Evolutionary conservation across 306 rosid genomes (phyloP).

Genomic region (Casuarina glauca): DNA sequence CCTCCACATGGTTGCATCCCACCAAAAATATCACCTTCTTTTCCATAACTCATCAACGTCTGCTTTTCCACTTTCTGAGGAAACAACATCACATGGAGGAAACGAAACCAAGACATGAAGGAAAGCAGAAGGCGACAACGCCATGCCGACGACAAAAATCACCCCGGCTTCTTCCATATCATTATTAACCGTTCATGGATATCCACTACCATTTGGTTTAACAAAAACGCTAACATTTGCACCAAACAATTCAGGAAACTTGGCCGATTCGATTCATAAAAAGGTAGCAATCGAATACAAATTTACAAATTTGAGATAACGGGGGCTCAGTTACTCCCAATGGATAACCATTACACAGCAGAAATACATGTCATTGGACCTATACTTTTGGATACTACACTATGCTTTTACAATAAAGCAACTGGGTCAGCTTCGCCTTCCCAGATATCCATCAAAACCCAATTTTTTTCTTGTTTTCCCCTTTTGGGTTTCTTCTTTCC

Average conservation of each 20-base stretch:
- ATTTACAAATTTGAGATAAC: not conserved
- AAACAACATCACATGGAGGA: slow-evolving; percentile 27
- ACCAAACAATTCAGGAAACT: too few relatives aligned
- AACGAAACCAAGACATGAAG: not conserved
- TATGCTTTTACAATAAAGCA: not conserved
- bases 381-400: not conserved
- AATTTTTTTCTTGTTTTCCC: not conserved
- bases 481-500: not conserved
- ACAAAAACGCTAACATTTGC: too few relatives aligned
- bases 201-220: too few relatives aligned
- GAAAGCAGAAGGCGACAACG: too few relatives aligned
- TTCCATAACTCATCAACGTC: slow-evolving; percentile 17
- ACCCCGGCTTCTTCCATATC: too few relatives aligned
- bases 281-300: too few relatives aligned
- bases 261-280: too few relatives aligned
- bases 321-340: not conserved
- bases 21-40: slow-evolving; percentile 18
- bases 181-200: too few relatives aligned
- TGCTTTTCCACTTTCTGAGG: not conserved
- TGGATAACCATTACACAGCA: not conserved
- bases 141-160: too few relatives aligned
- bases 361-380: not conserved
- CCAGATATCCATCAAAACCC: slow-evolving; percentile 30
- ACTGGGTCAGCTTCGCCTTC: slow-evolving; percentile 85
- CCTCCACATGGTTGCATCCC: slow-evolving; percentile 15